A percentile compares a stretch with the other conserved stretches of the same genome.
These are phyloP conservation scores for Pseudocercospora vitis DNA, from an alignment of 2,329 filamentous ascomycete genomes.

Conservation along the genomic window DNA sequence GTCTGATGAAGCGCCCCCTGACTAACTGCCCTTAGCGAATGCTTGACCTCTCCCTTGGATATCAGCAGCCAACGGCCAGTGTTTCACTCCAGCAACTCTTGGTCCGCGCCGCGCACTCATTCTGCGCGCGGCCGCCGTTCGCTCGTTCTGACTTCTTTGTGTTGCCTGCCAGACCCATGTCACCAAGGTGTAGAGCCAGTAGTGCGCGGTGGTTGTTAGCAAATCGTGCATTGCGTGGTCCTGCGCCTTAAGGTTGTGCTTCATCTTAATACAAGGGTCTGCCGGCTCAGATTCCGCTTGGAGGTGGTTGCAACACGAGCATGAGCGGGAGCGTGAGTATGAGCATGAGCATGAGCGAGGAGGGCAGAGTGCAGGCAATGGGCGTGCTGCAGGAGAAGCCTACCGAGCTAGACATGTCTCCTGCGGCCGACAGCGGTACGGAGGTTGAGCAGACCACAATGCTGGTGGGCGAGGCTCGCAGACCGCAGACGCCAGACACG, in stretches of 20 bases:
- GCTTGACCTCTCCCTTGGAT: slow-evolving; percentile 4
- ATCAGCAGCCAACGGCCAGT: background rate
- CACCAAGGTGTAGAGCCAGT: background rate
- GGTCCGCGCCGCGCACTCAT: slow-evolving; percentile 1
- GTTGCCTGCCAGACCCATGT: slow-evolving; percentile 1
- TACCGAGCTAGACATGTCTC: background rate
- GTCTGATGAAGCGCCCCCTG: background rate
- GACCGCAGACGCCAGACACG: slow-evolving; percentile 3
- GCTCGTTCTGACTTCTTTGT: background rate
- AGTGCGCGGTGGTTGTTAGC: no score
- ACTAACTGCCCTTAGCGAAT: background rate
- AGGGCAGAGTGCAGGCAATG: background rate
- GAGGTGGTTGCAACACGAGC: background rate
- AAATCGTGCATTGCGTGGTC: no score
- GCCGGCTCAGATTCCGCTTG: background rate
- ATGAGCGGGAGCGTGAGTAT: background rate
- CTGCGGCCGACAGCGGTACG: slow-evolving; percentile 1
- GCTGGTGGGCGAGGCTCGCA: background rate
- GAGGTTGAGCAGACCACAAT: background rate
- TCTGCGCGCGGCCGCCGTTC: slow-evolving; percentile 1
- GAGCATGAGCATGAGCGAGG: background rate
- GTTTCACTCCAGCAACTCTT: slow-evolving; percentile 9
- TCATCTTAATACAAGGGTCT: slow-evolving; percentile 1
- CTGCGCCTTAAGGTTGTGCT: slow-evolving; percentile 5
- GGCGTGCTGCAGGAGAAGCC: no score